Base-by-base conservation (phyloP, 768 basidiomycete species). In the Tricholoma terreum region DNA sequence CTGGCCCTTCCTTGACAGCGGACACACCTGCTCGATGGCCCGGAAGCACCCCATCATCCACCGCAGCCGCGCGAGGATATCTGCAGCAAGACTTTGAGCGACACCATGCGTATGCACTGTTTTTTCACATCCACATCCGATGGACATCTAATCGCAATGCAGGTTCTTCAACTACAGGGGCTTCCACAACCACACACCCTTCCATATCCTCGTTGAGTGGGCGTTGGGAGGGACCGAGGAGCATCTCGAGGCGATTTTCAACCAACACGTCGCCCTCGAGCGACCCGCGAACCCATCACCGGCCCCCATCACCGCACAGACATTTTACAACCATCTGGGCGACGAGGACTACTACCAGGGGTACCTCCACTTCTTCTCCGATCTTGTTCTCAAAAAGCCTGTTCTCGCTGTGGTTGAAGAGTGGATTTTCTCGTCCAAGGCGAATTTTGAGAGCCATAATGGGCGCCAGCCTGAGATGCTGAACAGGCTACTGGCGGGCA, bases 321-420 rank as follows among this genome's bases (percentile, higher is more conserved):
- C 81, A 57, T 77, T 84, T 58, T 68, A 68, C 50, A 74, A 80
- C 5, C 80, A 86, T 61, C 72, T 88, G 10, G 85, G 80, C 1
- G 78, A 86, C 46, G 76, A 75, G 38, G 68, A 71, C 15, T 86
- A 77, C 63, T 87, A 85, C 59, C 66, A 73, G n/a, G 72, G 74
- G 1, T 87, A 85, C 61, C 64, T 82, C 10, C 63, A 73, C 2
- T 85, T 77, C 65, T 86, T 84, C 67, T 72, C 71, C 0, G 65
- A 72, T 1, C 61, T 71, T 17, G 66, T 77, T 17, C 63, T 73
- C 33, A 66, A 72, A 14, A 77, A 80, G 30, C 78, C 77, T n/a
- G 69, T 73, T 10, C 62, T 69, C 2, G 62, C 66, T 1, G 68
- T 75, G 0, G 59, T 88, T n/a, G 82, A 86, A 50, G 77, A 80